These are phyloP conservation scores for Trametes versicolor DNA, from an alignment of 1,284 basidiomycete genomes.

Conservation along the genomic window DNA sequence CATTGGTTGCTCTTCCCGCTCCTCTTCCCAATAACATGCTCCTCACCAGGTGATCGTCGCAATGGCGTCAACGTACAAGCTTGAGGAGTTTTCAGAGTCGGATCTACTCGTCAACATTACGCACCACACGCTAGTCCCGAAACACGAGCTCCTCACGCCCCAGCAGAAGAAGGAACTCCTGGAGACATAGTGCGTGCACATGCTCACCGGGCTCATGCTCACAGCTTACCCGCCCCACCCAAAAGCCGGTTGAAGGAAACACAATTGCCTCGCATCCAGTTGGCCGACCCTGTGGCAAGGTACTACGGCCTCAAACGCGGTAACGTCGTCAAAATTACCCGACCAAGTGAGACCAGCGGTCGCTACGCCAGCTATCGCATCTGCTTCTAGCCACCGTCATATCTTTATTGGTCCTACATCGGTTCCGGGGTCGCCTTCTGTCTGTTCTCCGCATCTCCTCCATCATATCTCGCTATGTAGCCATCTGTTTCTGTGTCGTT, in stretches of 20 bases:
- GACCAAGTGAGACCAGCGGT: slow-evolving; percentile 96
- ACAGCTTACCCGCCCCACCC: slow-evolving; percentile 24
- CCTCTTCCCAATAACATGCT: slow-evolving; percentile 19
- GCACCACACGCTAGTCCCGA: slow-evolving; percentile 94
- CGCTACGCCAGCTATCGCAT: slow-evolving; percentile 94
- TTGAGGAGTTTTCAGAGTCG: slow-evolving; percentile 98
- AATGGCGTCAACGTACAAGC: slow-evolving; percentile 85
- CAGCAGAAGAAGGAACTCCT: slow-evolving; percentile 92
- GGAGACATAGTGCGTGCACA: slow-evolving; percentile 89
- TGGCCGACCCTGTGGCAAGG: slow-evolving; percentile 95
- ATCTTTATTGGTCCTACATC: slow-evolving; percentile 27
- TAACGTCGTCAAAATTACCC: slow-evolving; percentile 98
- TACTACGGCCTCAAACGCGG: slow-evolving; percentile 97
- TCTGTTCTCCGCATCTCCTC: slow-evolving; percentile 11
- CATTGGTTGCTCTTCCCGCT: slow-evolving; percentile 3
- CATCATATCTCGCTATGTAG: slow-evolving; percentile 29
- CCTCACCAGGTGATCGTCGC: slow-evolving; percentile 82
- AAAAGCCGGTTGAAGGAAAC: slow-evolving; percentile 96
- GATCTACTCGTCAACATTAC: slow-evolving; percentile 98
- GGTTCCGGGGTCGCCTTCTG: slow-evolving; percentile 9
- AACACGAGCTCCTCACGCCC: slow-evolving; percentile 87
- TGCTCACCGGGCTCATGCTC: slow-evolving; percentile 9
- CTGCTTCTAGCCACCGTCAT: slow-evolving; percentile 65
- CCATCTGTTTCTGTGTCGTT: slow-evolving; percentile 26
- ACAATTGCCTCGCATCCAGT: slow-evolving; percentile 96